Evolutionary conservation across 2,329 filamentous ascomycete species (phyloP), one percentile per base, ranked within the genome.

Genomic region (Aspergillus novoparasiticus): DNA sequence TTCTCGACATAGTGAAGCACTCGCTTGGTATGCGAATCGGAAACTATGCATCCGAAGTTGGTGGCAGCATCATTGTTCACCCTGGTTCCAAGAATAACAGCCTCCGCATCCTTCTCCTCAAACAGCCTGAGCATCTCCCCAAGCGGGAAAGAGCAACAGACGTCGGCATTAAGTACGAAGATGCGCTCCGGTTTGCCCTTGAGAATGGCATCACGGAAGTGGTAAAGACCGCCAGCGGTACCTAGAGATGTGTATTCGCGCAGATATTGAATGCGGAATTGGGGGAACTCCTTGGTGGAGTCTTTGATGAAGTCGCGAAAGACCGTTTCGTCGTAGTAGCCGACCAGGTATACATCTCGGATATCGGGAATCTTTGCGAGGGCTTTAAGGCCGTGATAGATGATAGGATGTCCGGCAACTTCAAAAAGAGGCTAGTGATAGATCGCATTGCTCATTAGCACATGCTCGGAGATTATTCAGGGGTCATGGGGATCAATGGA

Each of bases 1-100:
- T 98, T 98, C 86, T 98, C 95, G 78, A 99, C 95, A 82, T 99
- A 98, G 83, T 99, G 95, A 64, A 98, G 89, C 53, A 99, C 95
- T 69, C 94, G 93, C 78, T 94, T 94, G 68, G 92, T 96, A 82
- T 97, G 93, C 50, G 90, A 84, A 79, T 99, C 95, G 61, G 92
- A 95, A 62, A 98, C 95, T 75, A 98, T 96, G 85, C 95, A 99
- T 67, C 95, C 95, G 77, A 98, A 99, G 85, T 98, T 98, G 73
- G 87, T 91, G 36, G 95, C 94, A 23, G 94, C 91, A 62, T 98
- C 94, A 75, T 96, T 92, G 76, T 89, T 89, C 63, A 98, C 93
- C 60, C 93, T 86, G 46, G 95, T 99, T 59, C 95, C 95, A 68
- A 99, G 84, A 77, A 99, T 97, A 70, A 98, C 91, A 36, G 95